A percentile compares a stretch with the other conserved stretches of the same genome.
Evolutionary conservation across 1,284 basidiomycete genomes (phyloP).

Genomic region (Sporisorium graminicola): DNA sequence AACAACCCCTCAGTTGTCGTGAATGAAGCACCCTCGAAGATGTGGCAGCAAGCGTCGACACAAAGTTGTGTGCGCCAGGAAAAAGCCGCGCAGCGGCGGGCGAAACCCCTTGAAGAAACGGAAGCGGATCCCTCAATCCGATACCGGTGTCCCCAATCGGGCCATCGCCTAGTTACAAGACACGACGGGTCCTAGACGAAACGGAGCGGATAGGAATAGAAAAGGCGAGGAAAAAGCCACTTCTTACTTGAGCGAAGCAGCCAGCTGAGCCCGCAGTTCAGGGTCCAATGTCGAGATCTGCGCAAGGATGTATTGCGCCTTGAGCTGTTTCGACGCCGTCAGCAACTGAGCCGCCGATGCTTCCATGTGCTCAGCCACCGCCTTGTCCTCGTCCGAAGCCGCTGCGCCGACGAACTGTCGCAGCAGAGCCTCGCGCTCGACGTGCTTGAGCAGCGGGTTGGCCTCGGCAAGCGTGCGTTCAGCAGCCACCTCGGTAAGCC

Average conservation of each 20-base stretch:
- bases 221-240: neutral
- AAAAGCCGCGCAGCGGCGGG: neutral
- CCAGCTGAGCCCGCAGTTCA: slow-evolving; percentile 49
- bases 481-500: slow-evolving; percentile 69
- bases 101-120: neutral
- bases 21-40: neutral
- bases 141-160: neutral
- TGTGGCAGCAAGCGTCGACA: neutral
- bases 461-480: slow-evolving; percentile 60
- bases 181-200: neutral
- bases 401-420: slow-evolving; percentile 55
- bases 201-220: neutral
- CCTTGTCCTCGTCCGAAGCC: slow-evolving; percentile 57
- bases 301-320: slow-evolving; percentile 57
- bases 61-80: neutral
- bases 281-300: slow-evolving; percentile 63
- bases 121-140: slow-evolving; percentile 44
- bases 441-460: slow-evolving; percentile 64
- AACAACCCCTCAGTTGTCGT: slow-evolving; percentile 43
- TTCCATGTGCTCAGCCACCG: slow-evolving; percentile 62
- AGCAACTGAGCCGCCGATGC: slow-evolving; percentile 53
- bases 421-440: slow-evolving; percentile 57
- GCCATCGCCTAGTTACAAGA: neutral
- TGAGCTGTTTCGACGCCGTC: slow-evolving; percentile 54
- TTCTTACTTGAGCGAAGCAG: slow-evolving; percentile 40